Evolutionary conservation across 108 stramenopile species (phyloP).

Genomic region (Pelagomonas calceolata): DNA sequence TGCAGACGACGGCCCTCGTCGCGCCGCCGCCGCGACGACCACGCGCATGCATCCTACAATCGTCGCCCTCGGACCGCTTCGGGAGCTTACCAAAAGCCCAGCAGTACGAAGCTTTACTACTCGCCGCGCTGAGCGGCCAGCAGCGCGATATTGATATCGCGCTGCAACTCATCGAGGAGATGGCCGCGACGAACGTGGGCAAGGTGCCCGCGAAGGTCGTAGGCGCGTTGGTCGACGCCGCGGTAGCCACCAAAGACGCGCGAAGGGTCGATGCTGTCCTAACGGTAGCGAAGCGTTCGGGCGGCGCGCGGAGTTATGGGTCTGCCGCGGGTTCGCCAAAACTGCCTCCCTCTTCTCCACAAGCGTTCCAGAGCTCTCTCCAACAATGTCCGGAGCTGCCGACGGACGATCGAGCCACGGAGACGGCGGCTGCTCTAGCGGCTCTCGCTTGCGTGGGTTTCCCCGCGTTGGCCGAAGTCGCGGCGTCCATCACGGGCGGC

Average conservation of each 20-base stretch:
- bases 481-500: constrained; percentile 21
- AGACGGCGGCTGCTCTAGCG: constrained; percentile 22
- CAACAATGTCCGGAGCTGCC: constrained; percentile 8
- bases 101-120: too few species aligned
- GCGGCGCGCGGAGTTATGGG: background rate
- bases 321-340: background rate
- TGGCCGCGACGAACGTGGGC: background rate
- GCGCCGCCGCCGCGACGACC: too few species aligned
- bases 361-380: background rate
- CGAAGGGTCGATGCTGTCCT: background rate
- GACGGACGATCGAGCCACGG: constrained; percentile 20
- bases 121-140: too few species aligned
- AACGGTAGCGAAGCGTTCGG: background rate
- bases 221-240: background rate
- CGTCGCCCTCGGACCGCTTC: too few species aligned
- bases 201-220: background rate
- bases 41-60: too few species aligned
- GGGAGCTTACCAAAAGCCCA: too few species aligned
- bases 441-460: constrained; percentile 24
- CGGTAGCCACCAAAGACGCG: background rate
- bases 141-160: too few species aligned
- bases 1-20: too few species aligned
- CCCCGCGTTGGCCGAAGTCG: constrained; percentile 13
- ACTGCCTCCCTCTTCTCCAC: background rate
- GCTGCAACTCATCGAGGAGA: background rate